Evolutionary conservation across 139 green algal species (phyloP).

Genomic region (Ettlia oleoabundans): DNA sequence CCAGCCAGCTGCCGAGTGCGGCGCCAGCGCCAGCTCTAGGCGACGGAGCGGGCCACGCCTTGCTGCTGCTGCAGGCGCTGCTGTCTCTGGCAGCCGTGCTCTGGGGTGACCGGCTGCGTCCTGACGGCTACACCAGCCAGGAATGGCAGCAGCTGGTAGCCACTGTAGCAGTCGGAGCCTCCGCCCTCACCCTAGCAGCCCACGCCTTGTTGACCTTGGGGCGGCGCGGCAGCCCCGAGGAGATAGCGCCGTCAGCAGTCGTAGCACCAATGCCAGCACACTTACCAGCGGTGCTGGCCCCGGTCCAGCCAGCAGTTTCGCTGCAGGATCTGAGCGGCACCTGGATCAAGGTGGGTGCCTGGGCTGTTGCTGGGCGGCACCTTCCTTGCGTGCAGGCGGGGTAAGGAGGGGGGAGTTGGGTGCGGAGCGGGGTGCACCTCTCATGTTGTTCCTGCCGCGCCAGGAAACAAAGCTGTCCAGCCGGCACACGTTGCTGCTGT

Average conservation of each 20-base stretch:
- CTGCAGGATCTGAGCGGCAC: conserved; percentile 4
- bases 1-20: no score
- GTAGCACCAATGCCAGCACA: neutral
- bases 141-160: neutral
- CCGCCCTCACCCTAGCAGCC: neutral
- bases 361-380: no score
- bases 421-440: no score
- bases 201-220: neutral
- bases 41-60: neutral
- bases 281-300: neutral
- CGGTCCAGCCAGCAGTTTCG: neutral
- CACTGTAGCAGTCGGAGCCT: neutral
- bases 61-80: conserved; percentile 9
- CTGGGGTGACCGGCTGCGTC: neutral
- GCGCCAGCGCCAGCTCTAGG: neutral
- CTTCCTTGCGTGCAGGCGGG: no score
- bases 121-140: neutral
- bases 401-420: no score
- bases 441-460: no score
- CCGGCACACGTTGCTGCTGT: no score
- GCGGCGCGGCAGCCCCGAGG: neutral
- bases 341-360: no score
- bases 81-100: neutral
- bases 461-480: no score
- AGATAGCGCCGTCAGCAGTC: neutral